Conservation (phyloP, 768 basidiomycete genomes). For the Lactarius sanguifluus region DNA sequence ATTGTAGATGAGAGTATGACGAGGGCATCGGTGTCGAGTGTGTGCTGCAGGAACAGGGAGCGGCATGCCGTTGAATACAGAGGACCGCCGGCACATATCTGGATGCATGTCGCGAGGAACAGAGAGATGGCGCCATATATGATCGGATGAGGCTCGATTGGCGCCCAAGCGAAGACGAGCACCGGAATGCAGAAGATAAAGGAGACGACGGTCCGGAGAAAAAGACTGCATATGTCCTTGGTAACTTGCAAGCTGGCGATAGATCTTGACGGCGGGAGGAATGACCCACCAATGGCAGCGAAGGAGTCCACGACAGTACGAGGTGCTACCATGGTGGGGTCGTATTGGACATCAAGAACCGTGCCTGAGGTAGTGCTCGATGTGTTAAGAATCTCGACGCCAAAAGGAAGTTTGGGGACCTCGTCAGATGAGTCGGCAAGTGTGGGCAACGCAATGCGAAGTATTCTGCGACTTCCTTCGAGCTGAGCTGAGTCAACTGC, state of each 20-base stretch:
- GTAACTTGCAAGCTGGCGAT: slow-evolving; percentile 33
- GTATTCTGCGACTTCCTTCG: slow-evolving; percentile 13
- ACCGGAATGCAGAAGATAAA: slow-evolving; percentile 42
- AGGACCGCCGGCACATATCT: slow-evolving; percentile 38
- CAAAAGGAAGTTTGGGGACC: slow-evolving; percentile 12
- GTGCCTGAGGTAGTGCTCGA: neutral
- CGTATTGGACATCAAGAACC: slow-evolving; percentile 30
- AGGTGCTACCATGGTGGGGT: slow-evolving; percentile 33
- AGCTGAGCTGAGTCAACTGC: slow-evolving; percentile 10
- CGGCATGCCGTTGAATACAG: slow-evolving; percentile 40
- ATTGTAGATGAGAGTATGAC: slow-evolving; percentile 41
- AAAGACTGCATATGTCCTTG: slow-evolving; percentile 36
- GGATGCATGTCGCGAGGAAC: slow-evolving; percentile 42
- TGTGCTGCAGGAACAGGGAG: slow-evolving; percentile 39
- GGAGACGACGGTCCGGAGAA: slow-evolving; percentile 36
- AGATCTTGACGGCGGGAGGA: slow-evolving; percentile 32
- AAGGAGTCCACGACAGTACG: slow-evolving; percentile 38
- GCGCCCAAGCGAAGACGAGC: slow-evolving; percentile 45
- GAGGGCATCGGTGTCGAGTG: slow-evolving; percentile 43
- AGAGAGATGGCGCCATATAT: slow-evolving; percentile 41
- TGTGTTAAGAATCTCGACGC: slow-evolving; percentile 9
- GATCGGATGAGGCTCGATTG: slow-evolving; percentile 36
- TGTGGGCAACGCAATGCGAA: slow-evolving; percentile 17
- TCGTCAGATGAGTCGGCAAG: neutral
- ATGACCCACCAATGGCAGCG: slow-evolving; percentile 29